A percentile compares a stretch with the other conserved stretches of the same genome.
Conservation (phyloP, 2,329 filamentous ascomycete genomes). For the Fusarium incarnatum region DNA sequence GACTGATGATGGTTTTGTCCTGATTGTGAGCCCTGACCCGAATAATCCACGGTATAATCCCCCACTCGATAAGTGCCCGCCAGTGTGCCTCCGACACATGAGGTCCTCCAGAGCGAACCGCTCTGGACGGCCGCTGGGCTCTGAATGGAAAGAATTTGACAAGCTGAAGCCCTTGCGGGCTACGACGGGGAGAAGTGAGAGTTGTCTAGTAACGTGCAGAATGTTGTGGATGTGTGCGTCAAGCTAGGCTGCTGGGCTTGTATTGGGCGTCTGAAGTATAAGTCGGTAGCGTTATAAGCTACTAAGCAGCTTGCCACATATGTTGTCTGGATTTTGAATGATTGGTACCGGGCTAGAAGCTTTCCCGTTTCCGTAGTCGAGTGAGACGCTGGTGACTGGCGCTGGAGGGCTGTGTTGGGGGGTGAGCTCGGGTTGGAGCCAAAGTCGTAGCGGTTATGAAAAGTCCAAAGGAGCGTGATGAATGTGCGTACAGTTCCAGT, state of each 20-base stretch:
- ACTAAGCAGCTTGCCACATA: constrained; percentile 45
- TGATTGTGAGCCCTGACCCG: constrained; percentile 74
- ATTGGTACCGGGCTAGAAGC: constrained; percentile 43
- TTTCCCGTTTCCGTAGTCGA: constrained; percentile 48
- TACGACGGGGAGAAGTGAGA: constrained; percentile 52
- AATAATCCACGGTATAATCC: constrained; percentile 81
- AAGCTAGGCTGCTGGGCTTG: constrained; percentile 36
- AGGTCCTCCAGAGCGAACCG: constrained; percentile 81
- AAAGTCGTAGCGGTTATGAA: constrained; percentile 37
- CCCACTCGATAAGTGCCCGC: constrained; percentile 79
- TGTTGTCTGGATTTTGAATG: constrained; percentile 38
- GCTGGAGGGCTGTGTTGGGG: constrained; percentile 42
- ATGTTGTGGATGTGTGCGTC: constrained; percentile 45
- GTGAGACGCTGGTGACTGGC: constrained; percentile 42
- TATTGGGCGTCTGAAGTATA: constrained; percentile 42
- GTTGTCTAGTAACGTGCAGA: constrained; percentile 41
- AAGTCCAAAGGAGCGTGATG: constrained; percentile 44
- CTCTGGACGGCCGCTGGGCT: constrained; percentile 77
- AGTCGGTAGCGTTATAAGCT: constrained; percentile 44
- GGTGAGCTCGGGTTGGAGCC: constrained; percentile 38
- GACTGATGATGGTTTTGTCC: constrained; percentile 73
- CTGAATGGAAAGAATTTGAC: constrained; percentile 70
- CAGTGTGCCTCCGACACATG: constrained; percentile 78
- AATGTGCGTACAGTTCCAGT: constrained; percentile 33
- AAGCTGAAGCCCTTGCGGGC: constrained; percentile 65